A percentile compares a stretch with the other conserved stretches of the same genome.
Conservation (phyloP, 2,329 filamentous ascomycete species). For the Lasiodiplodia theobromae region DNA sequence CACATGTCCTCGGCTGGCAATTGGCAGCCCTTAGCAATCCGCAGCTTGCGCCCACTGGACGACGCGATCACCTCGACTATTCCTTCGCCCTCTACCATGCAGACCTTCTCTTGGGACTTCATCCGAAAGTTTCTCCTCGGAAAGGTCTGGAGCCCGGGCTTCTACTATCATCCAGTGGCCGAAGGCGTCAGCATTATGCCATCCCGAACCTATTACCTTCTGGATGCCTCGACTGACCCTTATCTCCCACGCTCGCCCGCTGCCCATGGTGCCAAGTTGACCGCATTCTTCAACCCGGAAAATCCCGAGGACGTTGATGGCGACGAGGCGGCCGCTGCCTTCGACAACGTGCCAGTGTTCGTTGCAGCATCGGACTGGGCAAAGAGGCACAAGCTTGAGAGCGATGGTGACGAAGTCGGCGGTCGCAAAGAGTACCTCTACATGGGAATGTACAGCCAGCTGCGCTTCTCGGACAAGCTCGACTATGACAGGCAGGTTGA, state of each 20-base stretch:
- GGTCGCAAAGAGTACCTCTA: conserved; percentile 47
- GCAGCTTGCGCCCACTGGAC: conserved; percentile 38
- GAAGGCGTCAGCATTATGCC: conserved; percentile 39
- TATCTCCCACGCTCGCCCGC: conserved; percentile 51
- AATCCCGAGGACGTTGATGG: conserved; percentile 39
- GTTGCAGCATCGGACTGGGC: conserved; percentile 35
- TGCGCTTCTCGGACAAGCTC: conserved; percentile 53
- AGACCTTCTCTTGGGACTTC: conserved; percentile 50
- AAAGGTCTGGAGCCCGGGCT: conserved; percentile 49
- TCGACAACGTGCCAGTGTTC: conserved; percentile 53
- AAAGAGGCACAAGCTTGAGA: neutral
- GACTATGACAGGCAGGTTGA: conserved; percentile 51
- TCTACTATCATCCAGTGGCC: conserved; percentile 43
- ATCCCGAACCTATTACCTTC: conserved; percentile 51
- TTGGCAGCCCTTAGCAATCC: conserved; percentile 50
- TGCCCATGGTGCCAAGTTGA: conserved; percentile 55
- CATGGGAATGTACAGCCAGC: conserved; percentile 55
- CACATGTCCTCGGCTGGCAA: neutral
- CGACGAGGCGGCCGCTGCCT: conserved; percentile 38
- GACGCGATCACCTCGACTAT: conserved; percentile 32
- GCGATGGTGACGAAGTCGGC: neutral
- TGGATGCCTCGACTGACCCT: conserved; percentile 49
- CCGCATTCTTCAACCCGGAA: conserved; percentile 52
- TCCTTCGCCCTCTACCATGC: conserved; percentile 35
- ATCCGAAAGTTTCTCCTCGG: conserved; percentile 48